Evolutionary conservation across 148 eudicot genomes (phyloP).

Genomic region (Persicaria tinctoria): DNA sequence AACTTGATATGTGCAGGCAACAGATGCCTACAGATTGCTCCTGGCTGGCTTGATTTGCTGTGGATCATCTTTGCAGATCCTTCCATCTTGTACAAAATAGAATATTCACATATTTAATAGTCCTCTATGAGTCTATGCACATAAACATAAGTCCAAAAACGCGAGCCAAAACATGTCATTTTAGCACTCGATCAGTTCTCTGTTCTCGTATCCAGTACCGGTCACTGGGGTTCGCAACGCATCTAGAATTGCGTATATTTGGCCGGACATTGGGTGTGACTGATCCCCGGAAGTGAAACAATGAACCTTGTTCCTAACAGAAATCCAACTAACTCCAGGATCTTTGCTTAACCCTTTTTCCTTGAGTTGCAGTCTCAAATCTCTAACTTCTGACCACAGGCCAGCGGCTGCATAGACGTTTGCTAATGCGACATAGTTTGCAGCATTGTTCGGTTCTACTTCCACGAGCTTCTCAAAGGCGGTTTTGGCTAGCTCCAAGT

Average conservation of each 20-base stretch:
- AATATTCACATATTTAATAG: too few relatives aligned
- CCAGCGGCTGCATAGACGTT: conserved; percentile 41
- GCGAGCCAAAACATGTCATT: neutral
- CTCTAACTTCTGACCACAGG: conserved; percentile 39
- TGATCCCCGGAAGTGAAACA: conserved; percentile 36
- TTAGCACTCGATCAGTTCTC: conserved; percentile 12
- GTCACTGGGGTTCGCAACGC: conserved; percentile 20
- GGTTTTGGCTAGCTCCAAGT: conserved; percentile 20
- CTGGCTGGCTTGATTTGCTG: too few relatives aligned
- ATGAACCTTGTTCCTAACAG: conserved; percentile 26
- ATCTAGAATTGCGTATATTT: conserved; percentile 23
- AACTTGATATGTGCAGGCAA: too few relatives aligned
- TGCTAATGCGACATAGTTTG: conserved; percentile 37
- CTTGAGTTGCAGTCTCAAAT: conserved; percentile 23
- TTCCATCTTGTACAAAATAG: too few relatives aligned
- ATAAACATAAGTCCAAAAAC: too few relatives aligned
- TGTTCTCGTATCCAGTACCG: conserved; percentile 17
- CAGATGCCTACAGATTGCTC: too few relatives aligned
- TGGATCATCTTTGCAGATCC: too few relatives aligned
- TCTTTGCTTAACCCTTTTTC: conserved; percentile 31
- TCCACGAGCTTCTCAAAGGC: conserved; percentile 30
- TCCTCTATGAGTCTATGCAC: too few relatives aligned
- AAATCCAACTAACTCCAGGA: conserved; percentile 46
- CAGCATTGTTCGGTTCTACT: conserved; percentile 43
- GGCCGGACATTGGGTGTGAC: conserved; percentile 27